Conservation (phyloP, 1,284 basidiomycete species). For the Lignosus rhinocerotis region DNA sequence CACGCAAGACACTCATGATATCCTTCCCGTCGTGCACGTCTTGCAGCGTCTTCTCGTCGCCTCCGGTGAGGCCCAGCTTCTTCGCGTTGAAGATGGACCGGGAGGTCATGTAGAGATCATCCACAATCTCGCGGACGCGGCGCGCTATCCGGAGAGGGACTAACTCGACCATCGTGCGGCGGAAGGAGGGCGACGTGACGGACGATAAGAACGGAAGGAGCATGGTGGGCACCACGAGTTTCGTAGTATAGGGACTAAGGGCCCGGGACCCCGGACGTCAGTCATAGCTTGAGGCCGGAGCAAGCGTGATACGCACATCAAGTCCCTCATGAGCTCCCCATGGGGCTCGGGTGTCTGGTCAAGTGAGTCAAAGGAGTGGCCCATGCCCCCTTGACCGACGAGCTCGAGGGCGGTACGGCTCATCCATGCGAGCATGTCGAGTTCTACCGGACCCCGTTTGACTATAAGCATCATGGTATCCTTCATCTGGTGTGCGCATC, state of each 20-base stretch:
- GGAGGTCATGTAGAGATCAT: conserved; percentile 6
- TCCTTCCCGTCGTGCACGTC: conserved; percentile 22
- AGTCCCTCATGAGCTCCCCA: conserved; percentile 22
- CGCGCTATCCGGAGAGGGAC: conserved; percentile 20
- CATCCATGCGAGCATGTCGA: conserved; percentile 32
- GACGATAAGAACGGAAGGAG: background rate
- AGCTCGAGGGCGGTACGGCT: conserved; percentile 32
- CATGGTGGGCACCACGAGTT: background rate
- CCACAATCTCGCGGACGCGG: conserved; percentile 7
- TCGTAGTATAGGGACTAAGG: background rate
- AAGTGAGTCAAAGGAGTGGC: conserved; percentile 32
- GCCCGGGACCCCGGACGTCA: background rate
- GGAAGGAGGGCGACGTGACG: conserved; percentile 14
- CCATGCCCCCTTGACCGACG: conserved; percentile 33
- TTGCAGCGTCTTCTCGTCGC: conserved; percentile 8
- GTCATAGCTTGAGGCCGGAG: background rate
- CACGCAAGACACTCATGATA: conserved; percentile 26
- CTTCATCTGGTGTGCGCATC: conserved; percentile 10
- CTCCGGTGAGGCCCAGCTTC: conserved; percentile 6
- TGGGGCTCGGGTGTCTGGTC: conserved; percentile 11
- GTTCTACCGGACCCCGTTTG: conserved; percentile 9
- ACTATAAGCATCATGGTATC: conserved; percentile 14
- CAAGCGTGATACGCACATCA: conserved; percentile 24
- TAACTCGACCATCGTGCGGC: conserved; percentile 12
- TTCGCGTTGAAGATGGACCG: conserved; percentile 10